A percentile compares a stretch with the other conserved stretches of the same genome.
These are phyloP conservation scores for Mesembryanthemum crystallinum DNA, from an alignment of 148 eudicot species.

Conservation along the genomic window DNA sequence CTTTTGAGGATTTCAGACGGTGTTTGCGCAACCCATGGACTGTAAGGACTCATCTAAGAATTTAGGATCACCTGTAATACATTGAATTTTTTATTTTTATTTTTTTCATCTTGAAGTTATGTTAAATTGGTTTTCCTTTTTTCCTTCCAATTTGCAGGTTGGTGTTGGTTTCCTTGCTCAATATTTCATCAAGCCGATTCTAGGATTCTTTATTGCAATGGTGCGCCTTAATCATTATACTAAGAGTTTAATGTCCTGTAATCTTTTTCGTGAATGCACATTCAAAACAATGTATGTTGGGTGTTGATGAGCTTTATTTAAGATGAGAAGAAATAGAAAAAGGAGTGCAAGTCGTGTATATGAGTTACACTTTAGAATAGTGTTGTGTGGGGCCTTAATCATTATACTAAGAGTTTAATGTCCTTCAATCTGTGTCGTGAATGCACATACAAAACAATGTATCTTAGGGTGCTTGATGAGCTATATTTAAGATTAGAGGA, in stretches of 20 bases:
- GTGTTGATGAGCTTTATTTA: conserved; percentile 1
- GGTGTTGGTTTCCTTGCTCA: conserved; percentile 97
- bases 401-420: conserved; percentile 8
- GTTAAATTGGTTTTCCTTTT: not conserved
- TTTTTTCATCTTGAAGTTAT: not conserved
- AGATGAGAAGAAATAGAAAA: not conserved
- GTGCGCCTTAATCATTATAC: conserved; percentile 40
- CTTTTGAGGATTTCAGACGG: conserved; percentile 90
- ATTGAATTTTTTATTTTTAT: not conserved
- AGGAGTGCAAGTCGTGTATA: not conserved
- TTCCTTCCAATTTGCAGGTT: conserved; percentile 47
- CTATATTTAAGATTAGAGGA: not conserved
- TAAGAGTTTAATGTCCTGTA: not conserved
- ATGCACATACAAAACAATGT: not conserved
- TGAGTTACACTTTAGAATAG: too few species aligned
- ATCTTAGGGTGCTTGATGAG: not conserved
- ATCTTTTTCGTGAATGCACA: not conserved
- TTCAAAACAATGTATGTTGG: not conserved
- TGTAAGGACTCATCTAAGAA: conserved; percentile 41
- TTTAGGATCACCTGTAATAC: not conserved
- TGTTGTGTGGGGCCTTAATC: too few species aligned
- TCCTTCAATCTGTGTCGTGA: not conserved
- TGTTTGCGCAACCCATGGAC: conserved; percentile 98
- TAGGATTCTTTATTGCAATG: conserved; percentile 82
- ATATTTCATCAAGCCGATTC: conserved; percentile 75